phyloP scores from a whole-genome alignment of 139 green algal species.

The Tetradesmus obliquus region DNA sequence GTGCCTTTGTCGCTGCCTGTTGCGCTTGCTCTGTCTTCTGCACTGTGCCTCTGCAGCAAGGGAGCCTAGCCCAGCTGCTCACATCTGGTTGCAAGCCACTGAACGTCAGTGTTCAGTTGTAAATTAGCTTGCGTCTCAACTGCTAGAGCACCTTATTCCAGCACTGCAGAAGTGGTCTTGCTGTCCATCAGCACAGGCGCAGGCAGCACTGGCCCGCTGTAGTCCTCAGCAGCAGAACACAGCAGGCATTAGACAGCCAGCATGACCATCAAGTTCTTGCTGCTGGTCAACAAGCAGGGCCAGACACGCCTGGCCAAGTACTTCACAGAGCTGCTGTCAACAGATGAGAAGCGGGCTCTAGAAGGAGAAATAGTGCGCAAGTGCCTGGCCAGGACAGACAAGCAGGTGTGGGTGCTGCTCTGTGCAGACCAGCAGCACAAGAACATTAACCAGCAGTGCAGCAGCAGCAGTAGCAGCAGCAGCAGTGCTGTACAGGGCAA shows the following conservation, averaged over 20 bases:
- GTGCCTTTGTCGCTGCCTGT: too few species aligned
- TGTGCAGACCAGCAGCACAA: neutral
- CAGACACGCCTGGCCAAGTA: conserved; percentile 99
- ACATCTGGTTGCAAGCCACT: neutral
- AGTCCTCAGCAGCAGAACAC: neutral
- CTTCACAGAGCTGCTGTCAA: conserved; percentile 80
- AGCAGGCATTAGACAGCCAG: neutral
- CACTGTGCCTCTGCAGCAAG: neutral
- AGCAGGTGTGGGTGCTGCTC: conserved; percentile 74
- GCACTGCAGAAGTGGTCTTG: neutral
- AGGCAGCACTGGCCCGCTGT: neutral
- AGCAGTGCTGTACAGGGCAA: neutral
- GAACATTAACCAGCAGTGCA: neutral
- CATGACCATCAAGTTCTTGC: conserved; percentile 92
- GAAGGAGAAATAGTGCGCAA: conserved; percentile 98
- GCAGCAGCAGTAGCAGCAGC: neutral
- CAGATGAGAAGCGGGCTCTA: conserved; percentile 84
- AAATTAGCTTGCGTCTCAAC: neutral
- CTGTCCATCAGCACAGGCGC: neutral
- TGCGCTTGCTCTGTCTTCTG: neutral
- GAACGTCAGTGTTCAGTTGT: too few species aligned
- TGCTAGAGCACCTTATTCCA: neutral
- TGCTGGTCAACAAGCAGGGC: conserved; percentile 99
- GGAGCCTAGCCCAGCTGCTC: neutral
- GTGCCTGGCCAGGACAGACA: conserved; percentile 92